These are phyloP conservation scores for Emydomyces testavorans DNA, from an alignment of 2,329 filamentous ascomycete genomes.

Conservation along the genomic window DNA sequence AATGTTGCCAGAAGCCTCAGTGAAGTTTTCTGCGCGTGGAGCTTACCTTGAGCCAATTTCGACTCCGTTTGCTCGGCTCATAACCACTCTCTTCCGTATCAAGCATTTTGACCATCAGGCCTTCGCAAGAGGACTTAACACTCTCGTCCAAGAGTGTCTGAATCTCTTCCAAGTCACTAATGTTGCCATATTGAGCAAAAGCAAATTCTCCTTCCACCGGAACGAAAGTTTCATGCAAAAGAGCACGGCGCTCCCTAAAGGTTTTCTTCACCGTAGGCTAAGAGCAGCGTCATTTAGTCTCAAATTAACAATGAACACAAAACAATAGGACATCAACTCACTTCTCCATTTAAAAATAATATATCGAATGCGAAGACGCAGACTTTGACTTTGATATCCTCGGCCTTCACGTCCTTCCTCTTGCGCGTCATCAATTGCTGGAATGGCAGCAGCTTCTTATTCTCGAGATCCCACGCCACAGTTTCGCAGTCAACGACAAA, in stretches of 20 bases:
- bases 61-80: slow-evolving; percentile 87
- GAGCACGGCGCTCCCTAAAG: slow-evolving; percentile 68
- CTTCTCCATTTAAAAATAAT: slow-evolving; percentile 81
- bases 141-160: slow-evolving; percentile 86
- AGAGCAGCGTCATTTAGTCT: slow-evolving; percentile 18
- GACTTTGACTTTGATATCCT: slow-evolving; percentile 92
- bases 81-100: slow-evolving; percentile 88
- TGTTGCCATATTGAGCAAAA: slow-evolving; percentile 77
- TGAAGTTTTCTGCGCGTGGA: slow-evolving; percentile 1
- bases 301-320: background rate
- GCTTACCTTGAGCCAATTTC: slow-evolving; percentile 89
- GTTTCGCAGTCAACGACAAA: slow-evolving; percentile 99
- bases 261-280: slow-evolving; percentile 71
- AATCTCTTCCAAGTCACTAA: slow-evolving; percentile 84
- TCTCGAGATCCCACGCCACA: slow-evolving; percentile 86
- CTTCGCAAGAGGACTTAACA: slow-evolving; percentile 91
- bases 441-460: slow-evolving; percentile 94
- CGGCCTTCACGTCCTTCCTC: slow-evolving; percentile 88
- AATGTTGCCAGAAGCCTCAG: background rate
- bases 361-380: slow-evolving; percentile 96
- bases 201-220: slow-evolving; percentile 81
- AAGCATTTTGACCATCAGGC: slow-evolving; percentile 98
- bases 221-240: slow-evolving; percentile 60
- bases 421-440: slow-evolving; percentile 98
- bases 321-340: slow-evolving; percentile 22